These are phyloP conservation scores for Colletotrichum lupini DNA, from an alignment of 2,329 filamentous ascomycete species.

Conservation along the genomic window DNA sequence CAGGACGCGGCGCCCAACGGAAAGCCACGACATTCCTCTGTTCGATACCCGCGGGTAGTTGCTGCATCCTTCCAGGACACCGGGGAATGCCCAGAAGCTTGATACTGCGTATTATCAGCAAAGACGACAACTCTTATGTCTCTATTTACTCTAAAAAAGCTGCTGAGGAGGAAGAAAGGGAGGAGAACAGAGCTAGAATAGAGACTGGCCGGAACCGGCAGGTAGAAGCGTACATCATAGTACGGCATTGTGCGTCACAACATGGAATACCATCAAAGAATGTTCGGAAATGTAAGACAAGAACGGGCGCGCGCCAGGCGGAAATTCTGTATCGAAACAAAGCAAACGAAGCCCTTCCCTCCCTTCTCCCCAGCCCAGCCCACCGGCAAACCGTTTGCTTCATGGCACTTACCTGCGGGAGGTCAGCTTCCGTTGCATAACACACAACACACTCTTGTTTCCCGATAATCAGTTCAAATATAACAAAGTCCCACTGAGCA, in stretches of 20 bases:
- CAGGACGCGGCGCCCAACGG: not conserved
- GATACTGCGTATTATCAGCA: not conserved
- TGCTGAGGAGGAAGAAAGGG: no score
- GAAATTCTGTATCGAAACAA: not conserved
- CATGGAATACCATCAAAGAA: no score
- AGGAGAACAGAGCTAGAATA: no score
- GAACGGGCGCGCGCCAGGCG: no score
- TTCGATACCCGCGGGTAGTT: not conserved
- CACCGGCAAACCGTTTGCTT: not conserved
- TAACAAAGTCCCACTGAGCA: no score
- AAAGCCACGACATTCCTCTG: not conserved
- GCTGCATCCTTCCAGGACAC: not conserved
- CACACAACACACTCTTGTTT: not conserved
- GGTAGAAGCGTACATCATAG: no score
- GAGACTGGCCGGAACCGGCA: no score
- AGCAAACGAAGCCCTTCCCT: not conserved
- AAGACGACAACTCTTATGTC: not conserved
- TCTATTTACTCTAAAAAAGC: no score
- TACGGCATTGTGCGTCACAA: no score
- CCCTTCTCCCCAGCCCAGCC: not conserved
- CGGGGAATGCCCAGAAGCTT: not conserved
- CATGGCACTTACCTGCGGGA: not conserved
- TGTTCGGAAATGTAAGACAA: no score
- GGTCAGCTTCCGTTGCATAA: not conserved
- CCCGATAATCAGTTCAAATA: no score